Evolutionary conservation across 257 asterid genomes (phyloP).

Genomic region (Lavandula angustifolia): DNA sequence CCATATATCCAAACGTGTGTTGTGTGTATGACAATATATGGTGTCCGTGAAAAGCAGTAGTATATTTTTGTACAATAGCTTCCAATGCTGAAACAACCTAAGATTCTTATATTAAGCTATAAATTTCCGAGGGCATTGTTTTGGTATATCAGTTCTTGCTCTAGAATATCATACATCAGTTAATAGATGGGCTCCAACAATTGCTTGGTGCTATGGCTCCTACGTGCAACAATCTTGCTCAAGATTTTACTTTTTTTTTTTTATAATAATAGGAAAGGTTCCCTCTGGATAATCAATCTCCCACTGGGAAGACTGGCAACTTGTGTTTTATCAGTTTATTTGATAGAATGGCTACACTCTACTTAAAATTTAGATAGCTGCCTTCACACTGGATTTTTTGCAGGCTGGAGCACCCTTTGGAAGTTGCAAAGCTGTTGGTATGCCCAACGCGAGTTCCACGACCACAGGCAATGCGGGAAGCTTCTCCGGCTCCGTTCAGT

Average conservation of each 20-base stretch:
- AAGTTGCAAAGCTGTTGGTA: constrained; percentile 61
- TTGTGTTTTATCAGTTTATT: constrained; percentile 1
- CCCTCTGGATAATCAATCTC: background rate
- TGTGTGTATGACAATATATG: background rate
- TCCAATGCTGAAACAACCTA: constrained; percentile 5
- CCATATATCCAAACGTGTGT: background rate
- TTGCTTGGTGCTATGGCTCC: background rate
- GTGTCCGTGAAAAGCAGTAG: background rate
- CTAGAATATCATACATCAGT: background rate
- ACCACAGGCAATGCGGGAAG: constrained; percentile 57
- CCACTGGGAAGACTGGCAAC: background rate
- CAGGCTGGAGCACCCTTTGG: constrained; percentile 89
- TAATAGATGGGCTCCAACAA: too few species aligned
- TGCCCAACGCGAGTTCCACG: constrained; percentile 52
- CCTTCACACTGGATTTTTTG: constrained; percentile 25
- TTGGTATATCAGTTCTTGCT: constrained; percentile 3
- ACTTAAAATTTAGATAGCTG: background rate
- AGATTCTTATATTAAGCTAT: background rate
- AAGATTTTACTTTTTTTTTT: background rate
- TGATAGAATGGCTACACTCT: background rate
- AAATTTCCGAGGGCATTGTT: background rate
- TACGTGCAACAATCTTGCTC: background rate
- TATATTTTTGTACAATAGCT: background rate
- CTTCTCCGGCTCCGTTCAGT: constrained; percentile 92
- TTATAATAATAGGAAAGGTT: background rate